phyloP scores from a whole-genome alignment of 31 red algal genomes.

The Odonthalia washingtoniensis region DNA sequence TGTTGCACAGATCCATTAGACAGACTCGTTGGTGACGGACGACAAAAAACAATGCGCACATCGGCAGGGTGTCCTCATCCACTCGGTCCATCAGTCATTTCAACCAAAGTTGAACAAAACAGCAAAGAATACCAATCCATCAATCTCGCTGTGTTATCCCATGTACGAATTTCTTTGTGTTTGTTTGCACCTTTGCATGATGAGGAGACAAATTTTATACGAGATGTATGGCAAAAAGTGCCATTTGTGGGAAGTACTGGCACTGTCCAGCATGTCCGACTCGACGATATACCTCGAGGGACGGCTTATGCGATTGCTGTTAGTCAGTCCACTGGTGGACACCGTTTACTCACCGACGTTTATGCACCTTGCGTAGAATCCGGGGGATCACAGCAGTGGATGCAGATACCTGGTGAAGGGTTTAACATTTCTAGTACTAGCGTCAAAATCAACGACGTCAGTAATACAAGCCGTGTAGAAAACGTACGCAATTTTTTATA shows the following conservation, averaged over 20 bases:
- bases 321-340: background rate
- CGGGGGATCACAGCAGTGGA: slow-evolving; percentile 34
- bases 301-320: slow-evolving; percentile 13
- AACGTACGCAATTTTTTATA: slow-evolving; percentile 26
- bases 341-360: slow-evolving; percentile 46
- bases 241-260: slow-evolving; percentile 29
- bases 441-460: background rate
- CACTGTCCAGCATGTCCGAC: slow-evolving; percentile 36
- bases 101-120: background rate
- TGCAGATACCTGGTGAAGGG: slow-evolving; percentile 47
- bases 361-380: slow-evolving; percentile 58
- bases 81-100: background rate
- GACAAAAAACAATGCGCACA: too few relatives aligned
- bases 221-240: slow-evolving; percentile 11
- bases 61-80: background rate
- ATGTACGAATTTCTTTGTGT: background rate
- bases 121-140: background rate
- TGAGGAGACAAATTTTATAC: background rate
- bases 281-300: slow-evolving; percentile 1
- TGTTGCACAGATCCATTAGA: too few relatives aligned
- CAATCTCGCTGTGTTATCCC: background rate
- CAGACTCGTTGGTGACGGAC: too few relatives aligned
- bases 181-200: background rate
- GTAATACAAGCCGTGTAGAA: background rate
- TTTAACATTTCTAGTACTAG: too few relatives aligned